Evolutionary conservation across 129 eudicot species (phyloP), one percentile per base, ranked within the genome.

Genomic region (Oenanthe sinensis): DNA sequence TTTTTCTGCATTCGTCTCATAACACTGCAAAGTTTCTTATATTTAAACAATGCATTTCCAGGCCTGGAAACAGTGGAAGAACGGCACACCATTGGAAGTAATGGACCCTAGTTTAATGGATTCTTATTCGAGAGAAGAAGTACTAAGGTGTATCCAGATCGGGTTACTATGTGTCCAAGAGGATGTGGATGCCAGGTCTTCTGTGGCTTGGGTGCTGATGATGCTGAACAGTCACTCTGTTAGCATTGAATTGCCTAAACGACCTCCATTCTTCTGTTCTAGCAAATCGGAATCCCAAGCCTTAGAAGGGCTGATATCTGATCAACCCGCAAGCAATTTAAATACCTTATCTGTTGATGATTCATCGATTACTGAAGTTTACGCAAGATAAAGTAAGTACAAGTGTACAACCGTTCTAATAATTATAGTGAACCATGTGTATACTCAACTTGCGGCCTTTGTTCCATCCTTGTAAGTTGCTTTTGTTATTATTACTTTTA

Each of bases 11-110:
- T 36, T 68, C 20, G 15, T 68, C 10, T 6, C 37, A n/a, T 30
- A 13, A 22, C 63, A 55, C 9, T 33, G 45, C 43, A 68, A 16
- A 14, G 45, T 68, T 36, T 68, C 63, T 68, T 36, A 68, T 36
- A 30, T 68, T 3, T 4, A 68, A 39, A 33, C 43, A 16, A 36
- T 4, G 36, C 45, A 68, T 22, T 13, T 63, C 37, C 74, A 85
- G 87, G 77, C 78, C 1, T 81, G 85, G 85, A 74, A 42, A 43
- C 60, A 49, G 7, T 82, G 88, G 88, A 47, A 74, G 1, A 74
- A 85, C 3, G 81, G 79, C 20, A 82, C 63, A 39, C 46, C 63
- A 0, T 43, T 70, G 52, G 78, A 75, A 9, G 12, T 84, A 30
- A 30, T 80, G 48, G 83, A 83, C 75, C 78, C 83, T 15, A 22